Evolutionary conservation across 2,329 filamentous ascomycete genomes (phyloP).

Genomic region (Lasiodiplodia theobromae): DNA sequence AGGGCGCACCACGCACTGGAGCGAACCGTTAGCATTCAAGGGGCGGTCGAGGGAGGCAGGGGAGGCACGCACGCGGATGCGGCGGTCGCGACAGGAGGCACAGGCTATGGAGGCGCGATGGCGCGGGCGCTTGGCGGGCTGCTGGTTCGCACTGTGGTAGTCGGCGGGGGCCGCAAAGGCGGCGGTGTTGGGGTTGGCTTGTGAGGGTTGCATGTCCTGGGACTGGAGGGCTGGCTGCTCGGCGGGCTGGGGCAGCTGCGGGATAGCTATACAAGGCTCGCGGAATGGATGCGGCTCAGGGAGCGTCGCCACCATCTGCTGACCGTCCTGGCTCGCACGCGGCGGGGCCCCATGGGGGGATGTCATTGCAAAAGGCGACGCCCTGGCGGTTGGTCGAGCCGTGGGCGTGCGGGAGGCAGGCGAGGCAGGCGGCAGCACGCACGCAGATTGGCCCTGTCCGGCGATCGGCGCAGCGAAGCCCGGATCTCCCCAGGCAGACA

Average conservation of each 20-base stretch:
- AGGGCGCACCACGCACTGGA: slow-evolving; percentile 61
- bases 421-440: background rate
- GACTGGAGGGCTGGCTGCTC: background rate
- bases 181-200: slow-evolving; percentile 3
- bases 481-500: slow-evolving; percentile 19
- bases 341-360: slow-evolving; percentile 27
- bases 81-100: slow-evolving; percentile 58
- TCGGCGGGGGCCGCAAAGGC: slow-evolving; percentile 12
- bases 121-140: slow-evolving; percentile 36
- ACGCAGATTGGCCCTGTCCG: slow-evolving; percentile 5
- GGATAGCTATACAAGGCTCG: slow-evolving; percentile 13
- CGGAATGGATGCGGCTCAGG: slow-evolving; percentile 18
- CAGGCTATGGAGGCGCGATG: slow-evolving; percentile 63
- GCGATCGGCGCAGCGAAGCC: slow-evolving; percentile 24
- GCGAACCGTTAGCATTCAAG: slow-evolving; percentile 37
- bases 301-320: slow-evolving; percentile 25
- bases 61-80: slow-evolving; percentile 47
- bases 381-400: slow-evolving; percentile 1
- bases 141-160: slow-evolving; percentile 18
- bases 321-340: slow-evolving; percentile 17
- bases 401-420: slow-evolving; percentile 9
- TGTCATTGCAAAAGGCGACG: slow-evolving; percentile 15
- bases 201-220: slow-evolving; percentile 15
- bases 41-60: slow-evolving; percentile 12
- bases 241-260: background rate